Conservation (phyloP, 768 basidiomycete species). For the Rickenella mellea region DNA sequence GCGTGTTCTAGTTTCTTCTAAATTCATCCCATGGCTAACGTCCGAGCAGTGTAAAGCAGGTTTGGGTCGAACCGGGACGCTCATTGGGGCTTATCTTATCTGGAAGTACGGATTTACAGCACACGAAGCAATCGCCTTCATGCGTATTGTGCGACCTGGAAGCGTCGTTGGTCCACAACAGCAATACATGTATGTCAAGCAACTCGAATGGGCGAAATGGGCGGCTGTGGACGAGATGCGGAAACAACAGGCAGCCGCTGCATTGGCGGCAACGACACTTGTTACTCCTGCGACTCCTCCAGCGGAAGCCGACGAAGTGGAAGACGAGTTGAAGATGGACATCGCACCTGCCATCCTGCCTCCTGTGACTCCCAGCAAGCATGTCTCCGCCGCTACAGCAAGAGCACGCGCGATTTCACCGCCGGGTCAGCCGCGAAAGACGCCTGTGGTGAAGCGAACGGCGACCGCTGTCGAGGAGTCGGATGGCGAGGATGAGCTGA, state of each 20-base stretch:
- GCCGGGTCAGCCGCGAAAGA: conserved; percentile 82
- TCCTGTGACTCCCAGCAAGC: conserved; percentile 75
- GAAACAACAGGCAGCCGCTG: conserved; percentile 32
- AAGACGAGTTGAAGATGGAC: conserved; percentile 33
- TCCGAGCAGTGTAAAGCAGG: conserved; percentile 83
- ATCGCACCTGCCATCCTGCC: conserved; percentile 39
- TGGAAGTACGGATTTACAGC: conserved; percentile 99
- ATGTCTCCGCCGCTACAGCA: conserved; percentile 60
- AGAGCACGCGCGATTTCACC: conserved; percentile 65
- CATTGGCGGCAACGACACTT: conserved; percentile 30
- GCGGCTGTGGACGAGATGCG: conserved; percentile 76
- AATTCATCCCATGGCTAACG: conserved; percentile 12
- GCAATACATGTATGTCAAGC: conserved; percentile 92
- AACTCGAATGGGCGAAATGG: conserved; percentile 91
- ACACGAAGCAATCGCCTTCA: conserved; percentile 91
- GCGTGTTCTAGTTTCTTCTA: conserved; percentile 22
- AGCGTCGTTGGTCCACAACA: conserved; percentile 89
- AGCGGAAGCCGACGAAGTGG: conserved; percentile 63
- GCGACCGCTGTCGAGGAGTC: conserved; percentile 9
- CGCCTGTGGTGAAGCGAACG: conserved; percentile 64
- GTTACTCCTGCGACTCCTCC: conserved; percentile 76
- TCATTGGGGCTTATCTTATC: conserved; percentile 95
- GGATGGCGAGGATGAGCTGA: conserved; percentile 25
- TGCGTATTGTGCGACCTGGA: conserved; percentile 95
- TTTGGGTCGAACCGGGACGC: conserved; percentile 88